Evolutionary conservation across 139 green algal genomes (phyloP), one percentile per base, ranked within the genome.

Genomic region (Chlamydomonas urium): DNA sequence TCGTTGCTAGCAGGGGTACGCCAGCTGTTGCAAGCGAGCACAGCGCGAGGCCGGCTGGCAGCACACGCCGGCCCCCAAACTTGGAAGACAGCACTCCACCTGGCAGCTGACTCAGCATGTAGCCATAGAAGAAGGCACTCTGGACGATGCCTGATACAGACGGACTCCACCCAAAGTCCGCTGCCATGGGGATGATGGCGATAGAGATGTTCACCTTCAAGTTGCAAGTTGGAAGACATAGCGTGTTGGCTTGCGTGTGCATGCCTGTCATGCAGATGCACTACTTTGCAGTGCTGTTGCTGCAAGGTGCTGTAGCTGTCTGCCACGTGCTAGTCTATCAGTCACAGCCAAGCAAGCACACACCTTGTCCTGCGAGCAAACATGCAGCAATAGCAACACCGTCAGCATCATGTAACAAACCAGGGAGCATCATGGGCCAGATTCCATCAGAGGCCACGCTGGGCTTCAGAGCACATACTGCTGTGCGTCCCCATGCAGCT

Each of bases 161-260:
- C 19, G 88, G 80, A 47, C 65, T 85, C 95, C 95, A 99, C 17
- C 89, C 90, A 79, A 96, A 93, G 42, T 99, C 90, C 19, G 88
- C 80, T 4, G 91, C 82, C 93, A 99, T 99, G 17, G 95, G 91
- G 47, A 99, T 94, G 75, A 99, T 97, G 50, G 94, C 94, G 2
- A 99, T 87, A 6, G 75, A 90, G 70, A 99, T 95, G 80, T 98
- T 99, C 38, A 99, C 88, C 78, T 95, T 3, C n/a, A n/a, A n/a
- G n/a, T n/a, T n/a, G n/a, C n/a, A n/a, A n/a, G n/a, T n/a, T n/a
- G n/a, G n/a, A n/a, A n/a, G n/a, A n/a, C n/a, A n/a, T n/a, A n/a
- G n/a, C n/a, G n/a, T n/a, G n/a, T n/a, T n/a, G n/a, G n/a, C n/a
- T n/a, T n/a, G n/a, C n/a, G n/a, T n/a, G n/a, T n/a, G n/a, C n/a